phyloP scores from a whole-genome alignment of 169 alveolate species.

The Eimeria acervulina region DNA sequence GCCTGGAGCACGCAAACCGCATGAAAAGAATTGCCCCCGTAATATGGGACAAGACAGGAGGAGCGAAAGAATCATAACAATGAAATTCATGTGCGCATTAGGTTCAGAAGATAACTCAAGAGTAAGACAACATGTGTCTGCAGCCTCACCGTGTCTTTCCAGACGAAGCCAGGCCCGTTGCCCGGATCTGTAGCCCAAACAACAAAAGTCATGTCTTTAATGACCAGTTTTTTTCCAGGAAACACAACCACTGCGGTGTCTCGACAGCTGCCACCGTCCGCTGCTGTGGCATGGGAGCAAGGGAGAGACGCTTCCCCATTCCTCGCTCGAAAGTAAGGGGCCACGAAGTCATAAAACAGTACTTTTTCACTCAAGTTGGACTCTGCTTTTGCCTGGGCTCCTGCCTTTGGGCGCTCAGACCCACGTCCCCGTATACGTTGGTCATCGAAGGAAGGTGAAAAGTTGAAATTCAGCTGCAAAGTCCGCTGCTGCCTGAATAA shows the following conservation, averaged over 20 bases:
- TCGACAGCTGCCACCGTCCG: slow-evolving; percentile 4
- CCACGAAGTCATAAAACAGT: slow-evolving; percentile 73
- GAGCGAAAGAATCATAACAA: background rate
- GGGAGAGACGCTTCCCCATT: slow-evolving; percentile 1
- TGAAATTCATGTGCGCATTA: background rate
- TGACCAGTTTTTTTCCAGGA: slow-evolving; percentile 82
- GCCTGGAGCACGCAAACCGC: slow-evolving; percentile 80
- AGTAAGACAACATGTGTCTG: background rate
- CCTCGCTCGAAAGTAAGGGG: slow-evolving; percentile 74
- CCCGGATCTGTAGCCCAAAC: slow-evolving; percentile 86
- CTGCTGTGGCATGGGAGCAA: slow-evolving; percentile 46
- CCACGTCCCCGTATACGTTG: background rate
- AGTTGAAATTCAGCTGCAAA: slow-evolving; percentile 61
- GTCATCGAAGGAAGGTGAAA: background rate
- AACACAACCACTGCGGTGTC: slow-evolving; percentile 80
- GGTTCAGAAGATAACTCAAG: background rate
- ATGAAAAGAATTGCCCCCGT: background rate
- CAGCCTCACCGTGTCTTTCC: slow-evolving; percentile 81
- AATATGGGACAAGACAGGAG: background rate
- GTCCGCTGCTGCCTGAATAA: slow-evolving; percentile 46
- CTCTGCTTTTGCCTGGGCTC: background rate
- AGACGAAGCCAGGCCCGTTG: slow-evolving; percentile 83
- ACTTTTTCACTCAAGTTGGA: slow-evolving; percentile 32
- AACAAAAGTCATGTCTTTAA: slow-evolving; percentile 80
- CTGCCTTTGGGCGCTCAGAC: slow-evolving; percentile 11